These are phyloP conservation scores for Nemania bipapillata DNA, from an alignment of 2,329 filamentous ascomycete genomes.

Conservation along the genomic window DNA sequence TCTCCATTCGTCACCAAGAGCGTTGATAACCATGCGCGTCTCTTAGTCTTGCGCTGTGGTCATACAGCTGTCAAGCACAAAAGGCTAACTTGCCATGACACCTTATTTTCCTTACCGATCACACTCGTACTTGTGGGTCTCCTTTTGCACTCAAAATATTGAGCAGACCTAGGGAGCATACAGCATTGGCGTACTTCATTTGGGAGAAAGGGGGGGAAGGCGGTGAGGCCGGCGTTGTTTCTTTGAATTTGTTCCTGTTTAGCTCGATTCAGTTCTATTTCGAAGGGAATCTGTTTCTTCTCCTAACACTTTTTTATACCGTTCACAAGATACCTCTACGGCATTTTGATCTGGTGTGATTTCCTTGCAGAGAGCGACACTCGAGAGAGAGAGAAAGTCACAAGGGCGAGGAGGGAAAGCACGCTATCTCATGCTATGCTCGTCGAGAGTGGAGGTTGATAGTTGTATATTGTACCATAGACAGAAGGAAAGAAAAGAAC, in stretches of 20 bases:
- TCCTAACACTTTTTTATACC: constrained; percentile 4
- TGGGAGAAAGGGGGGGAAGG: neutral
- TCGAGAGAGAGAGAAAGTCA: constrained; percentile 18
- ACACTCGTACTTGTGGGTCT: constrained; percentile 2
- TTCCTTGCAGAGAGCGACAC: neutral
- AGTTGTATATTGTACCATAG: constrained; percentile 36
- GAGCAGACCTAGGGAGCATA: constrained; percentile 18
- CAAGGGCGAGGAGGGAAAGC: neutral
- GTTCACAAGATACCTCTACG: constrained; percentile 30
- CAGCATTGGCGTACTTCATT: constrained; percentile 32
- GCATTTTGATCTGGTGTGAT: constrained; percentile 22
- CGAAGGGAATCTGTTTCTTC: constrained; percentile 9
- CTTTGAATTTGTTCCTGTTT: constrained; percentile 10
- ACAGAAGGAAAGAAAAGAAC: constrained; percentile 1
- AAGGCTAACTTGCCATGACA: constrained; percentile 11
- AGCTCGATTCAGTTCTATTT: neutral
- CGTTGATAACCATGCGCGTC: neutral
- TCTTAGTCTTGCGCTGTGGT: constrained; percentile 14
- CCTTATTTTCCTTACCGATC: constrained; percentile 14
- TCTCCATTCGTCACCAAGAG: constrained; percentile 2
- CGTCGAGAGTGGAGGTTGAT: neutral
- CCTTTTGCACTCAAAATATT: neutral
- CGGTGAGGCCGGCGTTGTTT: constrained; percentile 32
- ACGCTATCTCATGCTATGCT: neutral
- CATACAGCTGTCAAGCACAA: constrained; percentile 18